Percentiles rank a stretch among this genome's conserved stretches.
Conservation (phyloP, 352 stramenopile genomes). For the Pythium plurisporium region DNA sequence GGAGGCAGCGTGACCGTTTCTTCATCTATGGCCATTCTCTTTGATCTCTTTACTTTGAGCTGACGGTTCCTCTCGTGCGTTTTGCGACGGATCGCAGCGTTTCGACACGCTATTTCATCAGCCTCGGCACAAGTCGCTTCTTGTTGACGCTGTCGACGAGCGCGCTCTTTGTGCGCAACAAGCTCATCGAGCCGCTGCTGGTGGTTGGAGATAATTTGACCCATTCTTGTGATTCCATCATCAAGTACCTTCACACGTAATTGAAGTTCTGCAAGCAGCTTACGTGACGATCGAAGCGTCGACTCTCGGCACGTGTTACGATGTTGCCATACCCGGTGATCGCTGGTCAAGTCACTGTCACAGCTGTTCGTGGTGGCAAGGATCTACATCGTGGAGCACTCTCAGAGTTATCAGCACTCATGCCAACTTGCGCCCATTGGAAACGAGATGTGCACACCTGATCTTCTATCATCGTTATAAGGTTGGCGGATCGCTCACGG, state of each 20-base stretch:
- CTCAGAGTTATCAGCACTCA: no score
- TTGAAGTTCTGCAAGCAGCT: background rate
- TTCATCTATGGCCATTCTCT: background rate
- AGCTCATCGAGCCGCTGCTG: conserved; percentile 12
- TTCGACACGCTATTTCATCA: conserved; percentile 11
- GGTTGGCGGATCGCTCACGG: background rate
- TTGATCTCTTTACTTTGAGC: conserved; percentile 12
- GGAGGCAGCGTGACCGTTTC: background rate
- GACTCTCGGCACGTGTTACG: conserved; percentile 9
- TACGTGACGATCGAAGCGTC: conserved; percentile 2
- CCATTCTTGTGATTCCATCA: background rate
- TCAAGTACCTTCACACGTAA: background rate
- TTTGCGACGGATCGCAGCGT: conserved; percentile 22
- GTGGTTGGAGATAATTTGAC: background rate
- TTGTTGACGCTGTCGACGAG: conserved; percentile 22
- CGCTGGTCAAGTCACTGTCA: conserved; percentile 7
- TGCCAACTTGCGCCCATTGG: no score
- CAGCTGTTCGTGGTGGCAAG: background rate
- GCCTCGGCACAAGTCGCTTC: no score
- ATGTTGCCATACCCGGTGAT: conserved; percentile 15
- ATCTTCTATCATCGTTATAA: conserved; percentile 3
- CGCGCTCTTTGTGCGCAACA: conserved; percentile 11
- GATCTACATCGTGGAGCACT: conserved; percentile 3
- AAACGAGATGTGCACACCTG: no score
- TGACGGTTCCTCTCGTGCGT: conserved; percentile 19